Percentiles rank a stretch among this genome's conserved stretches.
phyloP scores from a whole-genome alignment of 176 grass and related monocot genomes.

The Saccharum spontaneum region DNA sequence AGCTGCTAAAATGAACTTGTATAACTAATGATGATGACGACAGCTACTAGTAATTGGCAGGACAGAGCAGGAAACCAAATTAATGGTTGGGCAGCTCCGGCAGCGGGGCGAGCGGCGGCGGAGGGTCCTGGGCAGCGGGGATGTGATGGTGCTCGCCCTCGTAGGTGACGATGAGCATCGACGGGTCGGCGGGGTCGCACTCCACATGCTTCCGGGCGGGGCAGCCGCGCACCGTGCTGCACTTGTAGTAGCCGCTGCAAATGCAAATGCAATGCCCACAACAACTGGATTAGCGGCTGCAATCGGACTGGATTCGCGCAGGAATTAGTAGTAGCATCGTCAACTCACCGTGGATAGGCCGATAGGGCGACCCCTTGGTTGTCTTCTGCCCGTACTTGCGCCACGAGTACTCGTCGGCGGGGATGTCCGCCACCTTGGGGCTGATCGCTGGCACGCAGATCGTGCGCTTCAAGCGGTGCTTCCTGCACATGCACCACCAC shows the following conservation, averaged over 20 bases:
- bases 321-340: neutral
- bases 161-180: slow-evolving; percentile 71
- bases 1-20: neutral
- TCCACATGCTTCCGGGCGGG: slow-evolving; percentile 71
- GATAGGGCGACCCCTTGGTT: slow-evolving; percentile 79
- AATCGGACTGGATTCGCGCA: neutral
- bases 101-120: neutral
- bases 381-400: slow-evolving; percentile 93
- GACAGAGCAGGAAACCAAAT: neutral
- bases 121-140: no score
- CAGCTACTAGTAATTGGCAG: neutral
- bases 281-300: neutral
- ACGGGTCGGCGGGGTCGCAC: slow-evolving; percentile 49
- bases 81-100: slow-evolving; percentile 24
- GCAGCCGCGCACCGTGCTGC: slow-evolving; percentile 58
- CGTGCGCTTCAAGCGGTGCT: slow-evolving; percentile 51
- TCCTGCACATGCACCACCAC: slow-evolving; percentile 29
- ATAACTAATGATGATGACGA: no score
- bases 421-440: slow-evolving; percentile 68
- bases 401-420: slow-evolving; percentile 75
- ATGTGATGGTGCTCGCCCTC: slow-evolving; percentile 47
- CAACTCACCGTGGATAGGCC: slow-evolving; percentile 53
- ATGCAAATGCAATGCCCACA: neutral
- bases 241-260: slow-evolving; percentile 68
- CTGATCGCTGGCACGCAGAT: slow-evolving; percentile 83